Base-by-base conservation (phyloP, 179 eudicot genomes). In the Silene noctiflora region DNA sequence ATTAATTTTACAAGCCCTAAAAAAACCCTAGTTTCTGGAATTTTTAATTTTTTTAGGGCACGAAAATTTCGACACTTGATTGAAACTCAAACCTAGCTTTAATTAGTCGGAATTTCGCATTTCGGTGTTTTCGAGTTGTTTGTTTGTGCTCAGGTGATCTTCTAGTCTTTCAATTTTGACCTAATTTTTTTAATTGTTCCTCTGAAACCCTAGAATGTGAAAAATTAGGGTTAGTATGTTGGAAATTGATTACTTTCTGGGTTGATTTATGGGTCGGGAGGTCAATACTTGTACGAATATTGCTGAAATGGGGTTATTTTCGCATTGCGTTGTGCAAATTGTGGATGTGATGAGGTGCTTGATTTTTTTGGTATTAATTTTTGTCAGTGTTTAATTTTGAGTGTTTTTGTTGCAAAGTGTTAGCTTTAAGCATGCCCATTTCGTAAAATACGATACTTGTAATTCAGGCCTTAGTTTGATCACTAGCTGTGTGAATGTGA, bases 141-240 rank as follows among this genome's bases (percentile, higher is more conserved):
- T 51, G 10, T 51, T 76, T 74, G 53, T 69, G 46, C 48, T 65
- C 86, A 83, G 86, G 83, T 83, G 83, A 80, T 83, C 81, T 42
- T 73, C 75, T 77, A 63, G 74, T 71, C 67, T 53, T 35, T 77
- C 72, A 78, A 75, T 83, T 80, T 77, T 80, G 75, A 78, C 81
- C 79, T 80, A 77, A 51, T 77, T 56, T 80, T 77, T 79, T 19
- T 12, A 11, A 48, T 58, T 61, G n/a, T 42, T 61, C 61, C 58
- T 46, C 66, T 71, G 63, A 78, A 83, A 83, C 86, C 86, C 86
- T 83, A 81, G 79, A 78, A 80, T 80, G 71, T 39, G 51, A 14
- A 33, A 75, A 77, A 24, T 74, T 83, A 77, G 77, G 86, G 67
- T 60, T 77, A 0, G 75, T 58, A 9, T 2, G 35, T 6, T 75